Conservation (phyloP, 768 basidiomycete genomes). For the Vishniacozyma victoriae region DNA sequence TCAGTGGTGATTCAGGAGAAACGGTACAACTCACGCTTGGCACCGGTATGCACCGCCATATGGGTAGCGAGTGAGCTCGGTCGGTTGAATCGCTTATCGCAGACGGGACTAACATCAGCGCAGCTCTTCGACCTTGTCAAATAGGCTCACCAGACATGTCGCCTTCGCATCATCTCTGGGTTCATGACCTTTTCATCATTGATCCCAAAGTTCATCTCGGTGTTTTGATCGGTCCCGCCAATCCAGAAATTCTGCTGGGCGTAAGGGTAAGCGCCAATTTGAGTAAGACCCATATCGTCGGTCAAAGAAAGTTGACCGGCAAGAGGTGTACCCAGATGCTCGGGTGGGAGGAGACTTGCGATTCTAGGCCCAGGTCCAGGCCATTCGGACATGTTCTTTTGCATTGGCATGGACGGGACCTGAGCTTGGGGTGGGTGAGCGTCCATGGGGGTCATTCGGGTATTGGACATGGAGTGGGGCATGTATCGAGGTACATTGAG, state of each 20-base stretch:
- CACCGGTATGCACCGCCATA: conserved; percentile 45
- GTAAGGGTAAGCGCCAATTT: background rate
- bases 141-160: conserved; percentile 10
- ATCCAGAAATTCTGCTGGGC: background rate
- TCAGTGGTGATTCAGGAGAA: conserved; percentile 1
- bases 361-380: background rate
- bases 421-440: too few species aligned
- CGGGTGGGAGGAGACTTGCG: background rate
- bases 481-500: too few species aligned
- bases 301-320: background rate
- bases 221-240: background rate
- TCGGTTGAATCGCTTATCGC: conserved; percentile 41
- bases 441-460: too few species aligned
- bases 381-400: background rate
- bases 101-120: conserved; percentile 25
- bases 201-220: background rate
- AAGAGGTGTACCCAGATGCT: background rate
- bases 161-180: background rate
- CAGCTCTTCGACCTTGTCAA: background rate
- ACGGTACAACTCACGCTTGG: conserved; percentile 30
- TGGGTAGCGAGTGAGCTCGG: conserved; percentile 41
- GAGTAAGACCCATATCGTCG: background rate
- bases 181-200: background rate
- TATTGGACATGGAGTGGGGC: too few species aligned
- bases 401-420: too few species aligned